Conservation (phyloP, 208 protist species). For the Trichomonas vaginalis region DNA sequence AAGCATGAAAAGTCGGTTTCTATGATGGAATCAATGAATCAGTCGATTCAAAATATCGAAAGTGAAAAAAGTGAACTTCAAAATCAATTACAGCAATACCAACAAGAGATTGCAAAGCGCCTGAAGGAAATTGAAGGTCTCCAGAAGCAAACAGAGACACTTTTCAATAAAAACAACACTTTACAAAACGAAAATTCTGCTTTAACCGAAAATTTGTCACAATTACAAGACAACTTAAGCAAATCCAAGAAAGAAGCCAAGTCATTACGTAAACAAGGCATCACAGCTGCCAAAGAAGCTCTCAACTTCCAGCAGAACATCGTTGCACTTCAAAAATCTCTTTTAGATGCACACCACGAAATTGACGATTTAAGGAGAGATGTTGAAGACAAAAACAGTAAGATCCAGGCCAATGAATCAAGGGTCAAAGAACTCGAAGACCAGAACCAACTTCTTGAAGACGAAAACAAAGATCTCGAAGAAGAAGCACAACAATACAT, state of each 20-base stretch:
- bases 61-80: not conserved
- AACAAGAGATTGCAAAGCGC: not conserved
- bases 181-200: not conserved
- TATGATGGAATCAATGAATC: not conserved
- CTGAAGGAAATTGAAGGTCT: not conserved
- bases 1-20: not conserved
- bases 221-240: not conserved
- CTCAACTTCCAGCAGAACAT: not conserved
- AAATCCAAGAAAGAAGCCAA: not conserved
- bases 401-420: too few species aligned
- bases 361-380: too few species aligned
- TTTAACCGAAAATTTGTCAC: not conserved
- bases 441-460: not conserved
- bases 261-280: not conserved
- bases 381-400: too few species aligned
- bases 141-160: not conserved
- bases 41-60: not conserved
- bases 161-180: not conserved
- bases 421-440: not conserved
- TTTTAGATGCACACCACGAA: too few species aligned
- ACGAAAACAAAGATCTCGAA: not conserved
- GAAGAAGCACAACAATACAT: too few species aligned
- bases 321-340: not conserved
- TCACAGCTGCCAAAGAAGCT: not conserved
- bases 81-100: not conserved